Percentiles rank a stretch among this genome's conserved stretches.
Conservation (phyloP, 768 basidiomycete genomes). For the Porpolomopsis calyptriformis region DNA sequence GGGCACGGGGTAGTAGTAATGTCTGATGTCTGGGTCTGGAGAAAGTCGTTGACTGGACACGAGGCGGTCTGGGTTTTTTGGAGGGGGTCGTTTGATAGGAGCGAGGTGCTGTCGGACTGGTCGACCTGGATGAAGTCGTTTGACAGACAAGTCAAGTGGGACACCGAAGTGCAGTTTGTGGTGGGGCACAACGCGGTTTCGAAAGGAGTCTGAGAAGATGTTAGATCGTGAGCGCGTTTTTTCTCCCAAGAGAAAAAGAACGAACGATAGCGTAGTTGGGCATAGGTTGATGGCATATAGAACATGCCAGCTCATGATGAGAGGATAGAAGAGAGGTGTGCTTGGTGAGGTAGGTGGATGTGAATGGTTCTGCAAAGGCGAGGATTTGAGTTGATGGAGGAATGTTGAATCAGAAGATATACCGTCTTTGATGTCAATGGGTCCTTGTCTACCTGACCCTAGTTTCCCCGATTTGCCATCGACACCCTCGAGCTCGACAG, state of each 20-base stretch:
- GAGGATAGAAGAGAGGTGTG: constrained; percentile 31
- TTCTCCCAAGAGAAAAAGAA: constrained; percentile 5
- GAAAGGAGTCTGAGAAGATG: constrained; percentile 35
- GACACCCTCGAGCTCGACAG: constrained; percentile 56
- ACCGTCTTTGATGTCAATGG: constrained; percentile 54
- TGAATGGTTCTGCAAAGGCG: constrained; percentile 33
- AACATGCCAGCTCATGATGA: constrained; percentile 28
- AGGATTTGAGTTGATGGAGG: constrained; percentile 3
- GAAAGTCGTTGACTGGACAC: background rate
- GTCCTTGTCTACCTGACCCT: constrained; percentile 44
- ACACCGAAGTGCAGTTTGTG: constrained; percentile 36
- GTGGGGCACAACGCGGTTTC: constrained; percentile 44
- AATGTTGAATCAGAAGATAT: constrained; percentile 6
- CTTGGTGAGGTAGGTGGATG: constrained; percentile 38
- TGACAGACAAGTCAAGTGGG: constrained; percentile 52
- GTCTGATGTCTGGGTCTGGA: background rate
- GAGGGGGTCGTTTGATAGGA: no score
- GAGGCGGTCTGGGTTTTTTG: no score
- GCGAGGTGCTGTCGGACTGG: no score
- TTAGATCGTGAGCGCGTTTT: background rate
- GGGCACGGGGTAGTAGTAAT: background rate
- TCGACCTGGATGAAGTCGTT: constrained; percentile 28
- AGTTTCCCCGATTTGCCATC: constrained; percentile 48
- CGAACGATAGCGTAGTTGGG: constrained; percentile 32
- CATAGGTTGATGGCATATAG: constrained; percentile 36